These are phyloP conservation scores for Vaccinium vitisidaea DNA, from an alignment of 148 eudicot genomes.

Conservation along the genomic window DNA sequence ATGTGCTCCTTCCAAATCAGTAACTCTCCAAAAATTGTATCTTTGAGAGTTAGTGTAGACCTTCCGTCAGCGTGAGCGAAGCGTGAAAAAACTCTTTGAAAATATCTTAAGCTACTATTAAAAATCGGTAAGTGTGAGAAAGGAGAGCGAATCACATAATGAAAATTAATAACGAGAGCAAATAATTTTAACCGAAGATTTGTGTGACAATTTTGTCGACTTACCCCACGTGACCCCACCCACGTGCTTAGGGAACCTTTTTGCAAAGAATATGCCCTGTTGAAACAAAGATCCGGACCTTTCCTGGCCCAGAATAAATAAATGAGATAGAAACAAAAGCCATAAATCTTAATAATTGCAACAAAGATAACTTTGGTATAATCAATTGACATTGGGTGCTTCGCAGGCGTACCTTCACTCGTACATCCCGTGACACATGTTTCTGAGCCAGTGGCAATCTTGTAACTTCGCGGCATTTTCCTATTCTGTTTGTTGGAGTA, in stretches of 20 bases:
- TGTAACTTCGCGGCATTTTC: neutral
- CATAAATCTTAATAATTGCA: neutral
- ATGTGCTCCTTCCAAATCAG: too few relatives aligned
- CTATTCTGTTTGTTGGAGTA: too few relatives aligned
- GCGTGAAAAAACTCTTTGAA: too few relatives aligned
- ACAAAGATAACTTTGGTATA: neutral
- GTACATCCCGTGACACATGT: neutral
- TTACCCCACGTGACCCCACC: neutral
- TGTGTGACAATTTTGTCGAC: too few relatives aligned
- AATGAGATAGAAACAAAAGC: conserved; percentile 3
- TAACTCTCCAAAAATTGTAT: too few relatives aligned
- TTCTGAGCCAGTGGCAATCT: neutral
- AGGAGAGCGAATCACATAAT: neutral
- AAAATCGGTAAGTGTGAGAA: too few relatives aligned
- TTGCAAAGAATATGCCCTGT: neutral
- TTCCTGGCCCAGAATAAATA: neutral
- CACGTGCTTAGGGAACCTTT: neutral
- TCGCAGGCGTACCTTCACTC: neutral
- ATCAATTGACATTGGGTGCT: neutral
- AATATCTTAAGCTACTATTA: too few relatives aligned
- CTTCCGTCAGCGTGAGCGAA: too few relatives aligned
- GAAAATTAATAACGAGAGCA: neutral
- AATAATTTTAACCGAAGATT: too few relatives aligned
- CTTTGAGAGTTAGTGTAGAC: too few relatives aligned
- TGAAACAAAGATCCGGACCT: neutral